phyloP scores from a whole-genome alignment of 345 rosid genomes.

The Euclidium syriacum region DNA sequence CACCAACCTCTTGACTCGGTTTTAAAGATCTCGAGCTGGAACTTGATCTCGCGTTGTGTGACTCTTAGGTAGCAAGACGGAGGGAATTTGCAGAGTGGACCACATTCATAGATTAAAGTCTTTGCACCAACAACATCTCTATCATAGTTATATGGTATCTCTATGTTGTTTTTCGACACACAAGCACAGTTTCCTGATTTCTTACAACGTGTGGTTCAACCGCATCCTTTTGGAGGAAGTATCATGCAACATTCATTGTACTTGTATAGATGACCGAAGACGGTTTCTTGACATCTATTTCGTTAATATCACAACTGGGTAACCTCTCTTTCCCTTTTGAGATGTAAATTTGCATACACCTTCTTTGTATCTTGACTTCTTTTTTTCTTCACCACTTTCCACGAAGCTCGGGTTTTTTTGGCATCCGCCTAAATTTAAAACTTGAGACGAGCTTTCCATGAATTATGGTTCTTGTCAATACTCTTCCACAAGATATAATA shows the following conservation, averaged over 20 bases:
- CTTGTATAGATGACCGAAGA: conserved; percentile 47
- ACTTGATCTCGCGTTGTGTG: conserved; percentile 51
- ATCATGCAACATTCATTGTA: conserved; percentile 36
- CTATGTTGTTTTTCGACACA: conserved; percentile 52
- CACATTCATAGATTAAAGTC: conserved; percentile 64
- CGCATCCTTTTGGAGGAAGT: conserved; percentile 45
- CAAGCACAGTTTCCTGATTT: conserved; percentile 44
- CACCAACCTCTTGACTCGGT: conserved; percentile 74
- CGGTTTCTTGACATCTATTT: conserved; percentile 51
- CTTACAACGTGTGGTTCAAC: conserved; percentile 47
- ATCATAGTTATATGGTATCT: conserved; percentile 55
- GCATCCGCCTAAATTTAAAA: conserved; percentile 47
- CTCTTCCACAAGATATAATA: conserved; percentile 56
- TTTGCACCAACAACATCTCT: conserved; percentile 62
- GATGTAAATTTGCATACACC: conserved; percentile 59
- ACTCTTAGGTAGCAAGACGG: conserved; percentile 62
- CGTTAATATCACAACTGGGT: conserved; percentile 49
- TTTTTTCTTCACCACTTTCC: conserved; percentile 54
- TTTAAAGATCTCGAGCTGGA: conserved; percentile 65
- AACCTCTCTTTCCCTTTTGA: conserved; percentile 47
- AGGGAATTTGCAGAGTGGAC: conserved; percentile 65
- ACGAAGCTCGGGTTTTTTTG: conserved; percentile 64
- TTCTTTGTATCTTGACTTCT: conserved; percentile 38
- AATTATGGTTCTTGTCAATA: conserved; percentile 43
- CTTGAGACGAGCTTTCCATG: conserved; percentile 65